A percentile compares a stretch with the other conserved stretches of the same genome.
Conservation (phyloP, 306 rosid species). For the Begonia masoniana region DNA sequence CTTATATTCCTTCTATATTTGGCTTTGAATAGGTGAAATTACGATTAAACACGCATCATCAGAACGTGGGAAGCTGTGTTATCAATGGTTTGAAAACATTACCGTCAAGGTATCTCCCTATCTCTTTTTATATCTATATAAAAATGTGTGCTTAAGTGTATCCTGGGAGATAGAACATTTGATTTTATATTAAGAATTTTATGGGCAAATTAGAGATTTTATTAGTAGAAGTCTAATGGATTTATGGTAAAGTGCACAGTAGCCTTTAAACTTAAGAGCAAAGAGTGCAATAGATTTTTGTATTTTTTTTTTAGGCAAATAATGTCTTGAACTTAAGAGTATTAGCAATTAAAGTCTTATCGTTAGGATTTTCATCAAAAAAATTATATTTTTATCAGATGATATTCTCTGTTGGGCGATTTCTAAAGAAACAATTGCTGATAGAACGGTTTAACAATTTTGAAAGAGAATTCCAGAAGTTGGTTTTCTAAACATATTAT, state of each 20-base stretch:
- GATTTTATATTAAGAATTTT: not conserved
- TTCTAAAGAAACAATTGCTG: too few relatives aligned
- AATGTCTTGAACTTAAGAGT: too few relatives aligned
- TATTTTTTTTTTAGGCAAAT: too few relatives aligned
- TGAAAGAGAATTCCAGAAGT: too few relatives aligned
- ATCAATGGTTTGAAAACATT: conserved; percentile 49
- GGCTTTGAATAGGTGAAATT: conserved; percentile 52
- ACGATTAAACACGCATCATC: conserved; percentile 77
- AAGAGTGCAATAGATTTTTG: too few relatives aligned
- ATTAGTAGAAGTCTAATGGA: not conserved
- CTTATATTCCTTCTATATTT: conserved; percentile 11
- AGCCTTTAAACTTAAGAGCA: too few relatives aligned
- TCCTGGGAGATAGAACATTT: not conserved
- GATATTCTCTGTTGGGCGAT: too few relatives aligned
- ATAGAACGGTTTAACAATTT: too few relatives aligned
- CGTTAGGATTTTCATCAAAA: too few relatives aligned
- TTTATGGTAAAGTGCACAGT: not conserved
- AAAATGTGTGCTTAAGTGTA: not conserved
- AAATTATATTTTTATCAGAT: too few relatives aligned
- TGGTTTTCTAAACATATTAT: too few relatives aligned
- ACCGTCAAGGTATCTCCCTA: conserved; percentile 44
- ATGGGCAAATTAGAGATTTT: not conserved
- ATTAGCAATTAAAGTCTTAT: too few relatives aligned
- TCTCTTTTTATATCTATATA: conserved; percentile 1
- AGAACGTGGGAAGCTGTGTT: conserved; percentile 83